Evolutionary conservation across 257 asterid genomes (phyloP).

Genomic region (Agastache rugosa): DNA sequence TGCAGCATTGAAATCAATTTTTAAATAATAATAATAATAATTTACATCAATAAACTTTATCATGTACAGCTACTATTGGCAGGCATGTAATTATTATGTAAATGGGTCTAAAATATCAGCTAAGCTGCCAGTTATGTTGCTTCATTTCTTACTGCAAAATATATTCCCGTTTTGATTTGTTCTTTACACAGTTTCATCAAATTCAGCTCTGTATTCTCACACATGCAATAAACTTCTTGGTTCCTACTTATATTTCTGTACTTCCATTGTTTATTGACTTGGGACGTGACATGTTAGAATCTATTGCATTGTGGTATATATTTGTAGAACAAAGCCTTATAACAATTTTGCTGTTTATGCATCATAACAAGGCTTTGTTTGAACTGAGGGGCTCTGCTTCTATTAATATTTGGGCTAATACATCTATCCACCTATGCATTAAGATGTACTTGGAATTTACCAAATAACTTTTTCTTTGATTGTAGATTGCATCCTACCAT

Average conservation of each 20-base stretch:
- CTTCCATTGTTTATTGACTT: not conserved
- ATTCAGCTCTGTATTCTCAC: not conserved
- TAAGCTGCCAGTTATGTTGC: not conserved
- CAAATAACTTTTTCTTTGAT: not conserved
- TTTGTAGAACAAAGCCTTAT: not conserved
- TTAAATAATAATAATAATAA: slow-evolving; percentile 9
- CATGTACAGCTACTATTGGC: not conserved
- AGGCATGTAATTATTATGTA: not conserved
- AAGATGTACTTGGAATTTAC: not conserved
- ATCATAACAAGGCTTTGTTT: slow-evolving; percentile 25
- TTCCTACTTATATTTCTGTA: slow-evolving; percentile 8
- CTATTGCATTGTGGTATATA: slow-evolving; percentile 12
- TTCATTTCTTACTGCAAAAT: not conserved
- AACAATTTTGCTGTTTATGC: slow-evolving; percentile 14
- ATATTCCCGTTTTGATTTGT: slow-evolving; percentile 4
- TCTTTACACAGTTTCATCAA: not conserved
- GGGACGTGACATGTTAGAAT: slow-evolving; percentile 14
- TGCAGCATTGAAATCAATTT: slow-evolving; percentile 11
- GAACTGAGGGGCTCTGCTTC: slow-evolving; percentile 25
- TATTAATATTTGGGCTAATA: not conserved
- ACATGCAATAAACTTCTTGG: slow-evolving; percentile 10
- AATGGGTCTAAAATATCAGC: not conserved
- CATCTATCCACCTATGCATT: not conserved
- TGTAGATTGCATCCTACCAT: not conserved
- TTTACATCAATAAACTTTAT: not conserved